A percentile compares a stretch with the other conserved stretches of the same genome.
Conservation (phyloP, 2,329 filamentous ascomycete species). For the Talaromyces albobiverticillius region DNA sequence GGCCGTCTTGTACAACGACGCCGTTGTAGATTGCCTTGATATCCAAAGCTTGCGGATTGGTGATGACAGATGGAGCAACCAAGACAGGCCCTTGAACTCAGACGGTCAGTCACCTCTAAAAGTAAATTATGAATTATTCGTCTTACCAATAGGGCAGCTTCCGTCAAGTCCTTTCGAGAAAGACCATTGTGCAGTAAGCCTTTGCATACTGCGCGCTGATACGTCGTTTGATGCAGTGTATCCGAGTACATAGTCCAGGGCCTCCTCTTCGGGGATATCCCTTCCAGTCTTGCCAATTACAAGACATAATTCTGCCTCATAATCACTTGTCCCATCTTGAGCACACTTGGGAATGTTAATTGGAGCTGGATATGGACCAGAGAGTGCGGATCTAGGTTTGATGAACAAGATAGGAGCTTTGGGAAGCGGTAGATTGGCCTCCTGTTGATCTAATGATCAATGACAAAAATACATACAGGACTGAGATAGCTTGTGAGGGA, state of each 20-base stretch:
- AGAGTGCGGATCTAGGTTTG: slow-evolving; percentile 28
- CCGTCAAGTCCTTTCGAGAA: slow-evolving; percentile 57
- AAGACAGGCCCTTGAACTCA: slow-evolving; percentile 21
- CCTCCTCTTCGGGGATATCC: slow-evolving; percentile 43
- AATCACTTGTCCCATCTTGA: slow-evolving; percentile 30
- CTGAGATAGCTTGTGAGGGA: neutral
- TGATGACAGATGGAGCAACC: slow-evolving; percentile 26
- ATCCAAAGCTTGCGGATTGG: slow-evolving; percentile 25
- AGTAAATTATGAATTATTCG: neutral
- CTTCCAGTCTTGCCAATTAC: slow-evolving; percentile 54
- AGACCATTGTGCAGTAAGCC: slow-evolving; percentile 60
- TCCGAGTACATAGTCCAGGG: slow-evolving; percentile 55
- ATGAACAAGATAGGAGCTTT: slow-evolving; percentile 29
- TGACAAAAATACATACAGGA: neutral
- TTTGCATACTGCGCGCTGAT: slow-evolving; percentile 52
- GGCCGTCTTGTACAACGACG: slow-evolving; percentile 38
- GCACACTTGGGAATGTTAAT: slow-evolving; percentile 30
- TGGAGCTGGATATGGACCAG: slow-evolving; percentile 24
- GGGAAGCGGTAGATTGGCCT: slow-evolving; percentile 24
- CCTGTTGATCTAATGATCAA: slow-evolving; percentile 13
- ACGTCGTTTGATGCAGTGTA: slow-evolving; percentile 58
- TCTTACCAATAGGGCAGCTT: slow-evolving; percentile 46
- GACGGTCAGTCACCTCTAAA: no score
- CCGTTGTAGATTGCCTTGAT: slow-evolving; percentile 42
- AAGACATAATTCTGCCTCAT: slow-evolving; percentile 50